phyloP scores from a whole-genome alignment of 2,329 filamentous ascomycete species.

The Hymenoscyphus fructigenus region DNA sequence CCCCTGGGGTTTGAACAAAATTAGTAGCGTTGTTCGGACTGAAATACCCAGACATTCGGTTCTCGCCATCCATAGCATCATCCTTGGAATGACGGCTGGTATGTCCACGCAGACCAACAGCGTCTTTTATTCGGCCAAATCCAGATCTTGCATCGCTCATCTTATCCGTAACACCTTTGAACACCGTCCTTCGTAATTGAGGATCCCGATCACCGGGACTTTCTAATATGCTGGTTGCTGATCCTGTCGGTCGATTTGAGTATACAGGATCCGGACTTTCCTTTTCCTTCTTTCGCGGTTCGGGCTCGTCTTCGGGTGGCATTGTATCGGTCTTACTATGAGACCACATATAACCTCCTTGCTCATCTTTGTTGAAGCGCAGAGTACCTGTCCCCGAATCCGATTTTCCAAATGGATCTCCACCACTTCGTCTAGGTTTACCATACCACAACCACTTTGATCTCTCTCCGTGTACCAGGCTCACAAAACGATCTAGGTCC shows the following conservation, averaged over 20 bases:
- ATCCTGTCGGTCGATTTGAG: slow-evolving; percentile 45
- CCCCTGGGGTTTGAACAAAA: slow-evolving; percentile 15
- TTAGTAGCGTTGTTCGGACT: slow-evolving; percentile 26
- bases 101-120: slow-evolving; percentile 62
- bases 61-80: slow-evolving; percentile 35
- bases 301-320: slow-evolving; percentile 52
- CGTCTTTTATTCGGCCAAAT: slow-evolving; percentile 82
- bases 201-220: slow-evolving; percentile 55
- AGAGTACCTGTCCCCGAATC: slow-evolving; percentile 47
- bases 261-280: slow-evolving; percentile 41
- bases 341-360: slow-evolving; percentile 45
- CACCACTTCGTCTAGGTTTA: slow-evolving; percentile 68
- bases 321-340: slow-evolving; percentile 52
- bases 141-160: slow-evolving; percentile 80
- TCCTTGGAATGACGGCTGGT: slow-evolving; percentile 56
- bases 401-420: slow-evolving; percentile 43
- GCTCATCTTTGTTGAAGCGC: slow-evolving; percentile 58
- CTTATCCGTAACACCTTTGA: slow-evolving; percentile 77
- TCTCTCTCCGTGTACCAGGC: slow-evolving; percentile 75
- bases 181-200: slow-evolving; percentile 61
- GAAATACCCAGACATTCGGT: slow-evolving; percentile 24
- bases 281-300: slow-evolving; percentile 38
- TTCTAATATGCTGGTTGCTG: slow-evolving; percentile 48
- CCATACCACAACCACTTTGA: slow-evolving; percentile 95
- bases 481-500: slow-evolving; percentile 81